Conservation (phyloP, 495 filamentous ascomycete species). For the Lineolata rhizophorae region DNA sequence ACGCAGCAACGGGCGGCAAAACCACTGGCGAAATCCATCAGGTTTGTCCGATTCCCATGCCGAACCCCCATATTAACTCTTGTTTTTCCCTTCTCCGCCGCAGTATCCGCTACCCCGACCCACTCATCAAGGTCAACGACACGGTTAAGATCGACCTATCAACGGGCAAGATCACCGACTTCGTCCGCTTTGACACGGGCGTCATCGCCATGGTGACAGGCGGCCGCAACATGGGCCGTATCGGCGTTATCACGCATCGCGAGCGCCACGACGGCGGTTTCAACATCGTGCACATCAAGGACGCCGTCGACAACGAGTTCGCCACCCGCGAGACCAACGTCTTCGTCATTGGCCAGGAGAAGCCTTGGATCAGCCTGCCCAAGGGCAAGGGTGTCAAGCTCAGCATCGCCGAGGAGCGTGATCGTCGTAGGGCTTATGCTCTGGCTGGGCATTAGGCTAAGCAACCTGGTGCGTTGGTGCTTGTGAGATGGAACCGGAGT, state of each 20-base stretch:
- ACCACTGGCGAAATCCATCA: too few relatives aligned
- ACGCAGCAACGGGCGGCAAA: too few relatives aligned
- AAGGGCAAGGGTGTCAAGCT: conserved; percentile 99
- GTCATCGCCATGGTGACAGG: conserved; percentile 93
- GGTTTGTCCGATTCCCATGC: too few relatives aligned
- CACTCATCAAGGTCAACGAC: conserved; percentile 96
- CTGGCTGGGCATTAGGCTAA: too few relatives aligned
- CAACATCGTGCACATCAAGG: conserved; percentile 98
- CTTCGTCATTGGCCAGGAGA: conserved; percentile 90
- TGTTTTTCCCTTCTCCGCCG: too few relatives aligned
- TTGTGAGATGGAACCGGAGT: too few relatives aligned
- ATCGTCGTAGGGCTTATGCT: conserved; percentile 68
- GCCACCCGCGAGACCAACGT: conserved; percentile 97
- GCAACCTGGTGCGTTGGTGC: too few relatives aligned
- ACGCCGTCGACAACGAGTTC: conserved; percentile 97
- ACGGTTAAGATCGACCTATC: conserved; percentile 96
- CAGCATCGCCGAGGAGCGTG: conserved; percentile 92
- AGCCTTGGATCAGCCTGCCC: conserved; percentile 95
- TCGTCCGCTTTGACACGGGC: conserved; percentile 92
- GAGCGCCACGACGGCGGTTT: conserved; percentile 99
- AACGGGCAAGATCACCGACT: conserved; percentile 91
- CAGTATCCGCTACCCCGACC: conserved; percentile 98
- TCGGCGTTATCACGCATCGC: conserved; percentile 98
- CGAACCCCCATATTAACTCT: too few relatives aligned
- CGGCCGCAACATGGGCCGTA: conserved; percentile 99